A percentile compares a stretch with the other conserved stretches of the same genome.
phyloP scores from a whole-genome alignment of 2,329 filamentous ascomycete species.

The Beauveria rudraprayagi region DNA sequence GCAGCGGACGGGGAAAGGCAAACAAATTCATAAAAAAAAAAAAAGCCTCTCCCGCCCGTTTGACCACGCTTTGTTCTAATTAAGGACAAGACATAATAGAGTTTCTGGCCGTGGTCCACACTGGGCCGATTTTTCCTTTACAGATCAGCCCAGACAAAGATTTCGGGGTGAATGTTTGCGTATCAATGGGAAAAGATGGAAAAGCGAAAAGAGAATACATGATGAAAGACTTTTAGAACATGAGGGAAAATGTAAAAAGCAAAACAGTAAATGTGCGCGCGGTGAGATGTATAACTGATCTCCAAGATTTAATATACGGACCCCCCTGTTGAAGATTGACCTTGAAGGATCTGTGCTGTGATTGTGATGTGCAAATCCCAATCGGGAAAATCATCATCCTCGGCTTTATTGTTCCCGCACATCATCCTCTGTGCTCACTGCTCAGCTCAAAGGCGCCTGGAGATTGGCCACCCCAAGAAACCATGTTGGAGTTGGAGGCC shows the following conservation, averaged over 20 bases:
- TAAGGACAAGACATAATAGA: no score
- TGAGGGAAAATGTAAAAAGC: no score
- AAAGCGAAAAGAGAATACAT: not conserved
- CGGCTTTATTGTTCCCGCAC: not conserved
- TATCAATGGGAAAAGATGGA: not conserved
- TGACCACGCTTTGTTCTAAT: no score
- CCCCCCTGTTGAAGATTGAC: not conserved
- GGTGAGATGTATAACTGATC: no score
- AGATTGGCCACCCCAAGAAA: not conserved
- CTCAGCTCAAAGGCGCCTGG: not conserved
- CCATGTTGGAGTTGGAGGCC: no score
- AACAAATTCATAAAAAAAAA: no score
- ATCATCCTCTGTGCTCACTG: not conserved
- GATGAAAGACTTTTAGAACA: no score
- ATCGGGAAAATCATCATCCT: not conserved
- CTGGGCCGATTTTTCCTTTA: not conserved
- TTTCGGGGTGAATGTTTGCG: not conserved
- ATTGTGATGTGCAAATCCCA: not conserved
- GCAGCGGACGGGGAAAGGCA: no score
- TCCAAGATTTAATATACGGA: no score
- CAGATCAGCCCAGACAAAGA: not conserved
- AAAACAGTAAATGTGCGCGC: no score
- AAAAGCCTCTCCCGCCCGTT: no score
- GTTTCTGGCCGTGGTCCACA: not conserved
- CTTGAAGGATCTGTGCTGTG: not conserved